Evolutionary conservation across 2,329 filamentous ascomycete species (phyloP).

Genomic region (Alternaria infectoria): DNA sequence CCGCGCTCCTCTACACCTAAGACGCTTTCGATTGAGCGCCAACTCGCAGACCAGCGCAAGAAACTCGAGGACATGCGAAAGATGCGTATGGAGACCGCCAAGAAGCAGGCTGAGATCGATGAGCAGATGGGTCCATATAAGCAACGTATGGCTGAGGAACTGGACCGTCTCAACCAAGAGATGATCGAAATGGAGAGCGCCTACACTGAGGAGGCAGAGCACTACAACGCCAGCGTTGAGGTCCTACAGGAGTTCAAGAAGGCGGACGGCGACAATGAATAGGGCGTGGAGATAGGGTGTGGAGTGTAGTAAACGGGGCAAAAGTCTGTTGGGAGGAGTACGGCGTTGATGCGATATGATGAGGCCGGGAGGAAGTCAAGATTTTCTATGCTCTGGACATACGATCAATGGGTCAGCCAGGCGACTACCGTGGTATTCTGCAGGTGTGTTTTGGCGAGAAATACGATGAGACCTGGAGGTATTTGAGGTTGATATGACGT

Average conservation of each 20-base stretch:
- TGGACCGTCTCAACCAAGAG: constrained; percentile 24
- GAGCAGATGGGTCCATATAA: constrained; percentile 22
- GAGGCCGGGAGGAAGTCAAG: constrained; percentile 3
- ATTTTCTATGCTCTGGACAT: not conserved
- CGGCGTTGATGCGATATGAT: not conserved
- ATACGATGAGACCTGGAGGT: not conserved
- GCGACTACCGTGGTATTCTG: not conserved
- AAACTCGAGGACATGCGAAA: constrained; percentile 17
- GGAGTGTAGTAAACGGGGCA: not conserved
- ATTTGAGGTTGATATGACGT: not conserved
- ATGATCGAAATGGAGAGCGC: constrained; percentile 23
- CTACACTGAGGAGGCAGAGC: constrained; percentile 22
- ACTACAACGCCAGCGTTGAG: constrained; percentile 16
- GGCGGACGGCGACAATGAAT: constrained; percentile 2
- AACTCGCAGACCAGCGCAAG: constrained; percentile 27
- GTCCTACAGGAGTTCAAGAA: constrained; percentile 26
- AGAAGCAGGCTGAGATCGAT: constrained; percentile 24
- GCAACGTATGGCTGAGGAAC: constrained; percentile 26
- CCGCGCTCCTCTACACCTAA: constrained; percentile 3
- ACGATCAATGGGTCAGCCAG: not conserved
- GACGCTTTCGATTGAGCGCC: constrained; percentile 6
- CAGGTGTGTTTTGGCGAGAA: not conserved
- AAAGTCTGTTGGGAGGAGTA: not conserved
- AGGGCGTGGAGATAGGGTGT: not conserved
- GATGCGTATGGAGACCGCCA: constrained; percentile 19